Evolutionary conservation across 257 asterid species (phyloP).

Genomic region (Datura wrightii): DNA sequence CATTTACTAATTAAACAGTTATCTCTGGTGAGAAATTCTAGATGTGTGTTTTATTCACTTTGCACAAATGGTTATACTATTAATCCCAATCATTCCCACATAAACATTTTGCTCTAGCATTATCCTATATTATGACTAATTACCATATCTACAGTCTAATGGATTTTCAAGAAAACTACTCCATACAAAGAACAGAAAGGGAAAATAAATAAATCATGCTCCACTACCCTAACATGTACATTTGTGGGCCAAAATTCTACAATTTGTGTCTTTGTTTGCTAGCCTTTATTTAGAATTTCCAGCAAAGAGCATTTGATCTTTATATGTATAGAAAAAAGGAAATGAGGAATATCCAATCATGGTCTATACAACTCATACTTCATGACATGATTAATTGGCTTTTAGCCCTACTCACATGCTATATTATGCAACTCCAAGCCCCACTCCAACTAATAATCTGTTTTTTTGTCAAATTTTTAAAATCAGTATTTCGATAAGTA

Average conservation of each 20-base stretch:
- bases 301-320: constrained; percentile 20
- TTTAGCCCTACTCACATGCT: constrained; percentile 34
- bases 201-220: not conserved
- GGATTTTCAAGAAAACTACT: not conserved
- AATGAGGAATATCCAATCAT: constrained; percentile 15
- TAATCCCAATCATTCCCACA: not conserved
- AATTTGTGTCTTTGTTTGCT: not conserved
- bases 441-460: not conserved
- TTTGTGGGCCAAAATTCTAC: constrained; percentile 21
- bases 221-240: not conserved
- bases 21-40: not conserved
- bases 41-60: not conserved
- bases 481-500: too few relatives aligned
- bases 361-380: constrained; percentile 26
- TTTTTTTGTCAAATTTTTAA: too few relatives aligned
- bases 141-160: not conserved
- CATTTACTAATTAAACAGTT: not conserved
- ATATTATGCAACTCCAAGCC: not conserved
- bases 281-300: constrained; percentile 22
- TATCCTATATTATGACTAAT: not conserved
- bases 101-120: not conserved
- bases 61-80: not conserved
- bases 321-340: not conserved
- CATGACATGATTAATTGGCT: constrained; percentile 28
- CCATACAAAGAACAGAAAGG: not conserved